Conservation (phyloP, 2,329 filamentous ascomycete species). For the Dactylonectria estremocensis region DNA sequence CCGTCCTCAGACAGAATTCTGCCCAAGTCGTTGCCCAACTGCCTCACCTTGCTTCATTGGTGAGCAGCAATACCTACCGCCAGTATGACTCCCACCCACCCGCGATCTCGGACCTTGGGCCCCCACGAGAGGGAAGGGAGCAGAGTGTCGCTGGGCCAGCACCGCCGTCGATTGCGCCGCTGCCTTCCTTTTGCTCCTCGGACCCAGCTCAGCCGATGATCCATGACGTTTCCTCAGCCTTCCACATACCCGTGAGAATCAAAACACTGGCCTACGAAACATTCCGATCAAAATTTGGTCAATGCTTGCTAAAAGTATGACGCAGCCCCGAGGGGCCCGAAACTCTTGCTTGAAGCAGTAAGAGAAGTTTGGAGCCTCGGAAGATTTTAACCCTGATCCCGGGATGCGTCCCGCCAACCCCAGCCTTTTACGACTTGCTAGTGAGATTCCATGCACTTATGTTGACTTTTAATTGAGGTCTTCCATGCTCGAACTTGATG, state of each 20-base stretch:
- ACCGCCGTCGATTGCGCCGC: conserved; percentile 33
- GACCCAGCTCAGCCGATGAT: conserved; percentile 29
- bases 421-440: conserved; percentile 29
- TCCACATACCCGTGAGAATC: conserved; percentile 24
- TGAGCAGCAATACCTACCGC: conserved; percentile 46
- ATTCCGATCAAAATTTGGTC: conserved; percentile 24
- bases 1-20: conserved; percentile 37
- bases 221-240: conserved; percentile 30
- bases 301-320: conserved; percentile 27
- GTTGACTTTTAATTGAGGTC: conserved; percentile 29
- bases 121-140: conserved; percentile 34
- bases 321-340: conserved; percentile 36
- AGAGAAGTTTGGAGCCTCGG: conserved; percentile 28
- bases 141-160: conserved; percentile 29
- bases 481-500: conserved; percentile 31
- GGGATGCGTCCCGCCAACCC: conserved; percentile 26
- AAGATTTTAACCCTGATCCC: conserved; percentile 33
- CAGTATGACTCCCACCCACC: conserved; percentile 47
- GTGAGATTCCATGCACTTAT: conserved; percentile 37
- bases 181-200: conserved; percentile 30
- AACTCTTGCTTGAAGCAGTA: conserved; percentile 34
- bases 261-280: conserved; percentile 31
- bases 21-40: conserved; percentile 42
- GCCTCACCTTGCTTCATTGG: conserved; percentile 42
- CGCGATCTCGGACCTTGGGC: conserved; percentile 32